Base-by-base conservation (phyloP, 2,329 filamentous ascomycete genomes). In the Fusarium brachygibbosum region DNA sequence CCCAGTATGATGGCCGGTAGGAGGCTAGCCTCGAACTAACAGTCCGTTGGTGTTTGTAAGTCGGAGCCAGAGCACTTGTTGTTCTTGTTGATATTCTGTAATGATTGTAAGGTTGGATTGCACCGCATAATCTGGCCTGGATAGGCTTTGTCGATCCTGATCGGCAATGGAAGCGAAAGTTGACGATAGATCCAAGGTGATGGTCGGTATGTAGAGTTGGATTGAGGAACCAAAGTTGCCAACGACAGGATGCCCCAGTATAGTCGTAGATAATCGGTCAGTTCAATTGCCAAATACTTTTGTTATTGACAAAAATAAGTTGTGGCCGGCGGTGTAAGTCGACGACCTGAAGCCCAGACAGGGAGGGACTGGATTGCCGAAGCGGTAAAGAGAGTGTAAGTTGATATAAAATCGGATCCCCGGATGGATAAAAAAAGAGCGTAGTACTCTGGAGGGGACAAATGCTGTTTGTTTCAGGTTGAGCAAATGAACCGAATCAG, bases 1-100 rank as follows among this genome's bases (percentile, higher is more conserved):
- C 58, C 38, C 23, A 56, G 50, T 61, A 38, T 37, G 45, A 51
- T 58, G 48, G 50, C 50, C 49, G 50, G 55, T 46, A 51, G 52
- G 58, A 68, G 58, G 63, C 67, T 69, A 64, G 42, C 58, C 67
- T 70, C 67, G 34, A 50, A 68, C 62, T 58, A 64, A 41, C 31
- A 32, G 58, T 56, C 55, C 35, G 32, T 42, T 50, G 54, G 21
- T 44, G 31, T 45, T 53, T 63, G 46, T 35, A 45, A 49, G 32
- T 59, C 31, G 44, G 34, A 25, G 34, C 48, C 31, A 48, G 38
- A 25, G 40, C 28, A 35, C 35, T 31, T 35, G 38, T 31, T 59
- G 38, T 37, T 48, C 19, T 59, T 38, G 28, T 29, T 34, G 25
- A 42, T 60, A 28, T 21, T 29, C 34, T 61, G 23, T 16, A 38